These are phyloP conservation scores for Earliella scabrosa DNA, from an alignment of 1,284 basidiomycete genomes.

Conservation along the genomic window DNA sequence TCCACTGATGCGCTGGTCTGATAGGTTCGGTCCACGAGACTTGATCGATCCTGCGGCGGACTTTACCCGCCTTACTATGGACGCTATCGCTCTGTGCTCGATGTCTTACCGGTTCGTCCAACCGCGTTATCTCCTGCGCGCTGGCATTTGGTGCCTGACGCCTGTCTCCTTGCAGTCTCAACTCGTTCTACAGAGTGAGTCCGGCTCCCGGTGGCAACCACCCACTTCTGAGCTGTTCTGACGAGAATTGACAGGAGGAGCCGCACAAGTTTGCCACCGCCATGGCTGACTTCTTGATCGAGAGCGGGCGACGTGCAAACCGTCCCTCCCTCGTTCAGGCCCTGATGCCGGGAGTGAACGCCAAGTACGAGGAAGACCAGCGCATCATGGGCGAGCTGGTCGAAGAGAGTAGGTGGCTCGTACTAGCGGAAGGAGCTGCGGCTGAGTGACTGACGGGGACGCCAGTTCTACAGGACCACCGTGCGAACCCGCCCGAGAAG, in stretches of 20 bases:
- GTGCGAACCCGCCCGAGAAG: slow-evolving; percentile 38
- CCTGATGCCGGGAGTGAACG: slow-evolving; percentile 38
- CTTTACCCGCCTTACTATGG: slow-evolving; percentile 52
- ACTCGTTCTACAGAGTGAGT: slow-evolving; percentile 31
- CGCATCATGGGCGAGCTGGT: slow-evolving; percentile 44
- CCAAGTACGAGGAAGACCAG: slow-evolving; percentile 44
- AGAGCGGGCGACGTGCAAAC: slow-evolving; percentile 39
- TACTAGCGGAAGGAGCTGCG: neutral
- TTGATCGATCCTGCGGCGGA: slow-evolving; percentile 50
- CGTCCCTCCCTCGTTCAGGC: slow-evolving; percentile 42
- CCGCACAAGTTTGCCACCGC: slow-evolving; percentile 46
- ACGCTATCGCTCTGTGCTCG: slow-evolving; percentile 47
- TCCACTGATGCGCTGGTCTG: neutral
- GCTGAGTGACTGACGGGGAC: neutral
- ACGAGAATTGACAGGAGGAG: slow-evolving; percentile 27
- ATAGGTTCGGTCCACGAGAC: slow-evolving; percentile 46
- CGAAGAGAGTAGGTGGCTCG: slow-evolving; percentile 36
- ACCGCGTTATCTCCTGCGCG: neutral
- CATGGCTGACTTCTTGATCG: slow-evolving; percentile 47
- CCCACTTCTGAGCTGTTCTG: neutral
- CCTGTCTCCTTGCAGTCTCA: slow-evolving; percentile 19
- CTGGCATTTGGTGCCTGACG: neutral
- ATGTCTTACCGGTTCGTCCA: slow-evolving; percentile 45
- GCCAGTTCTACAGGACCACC: slow-evolving; percentile 43
- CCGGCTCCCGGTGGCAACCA: rapidly evolving